Percentiles rank a stretch among this genome's conserved stretches.
Evolutionary conservation across 345 rosid species (phyloP).

Genomic region (Lenwebbia sp.): DNA sequence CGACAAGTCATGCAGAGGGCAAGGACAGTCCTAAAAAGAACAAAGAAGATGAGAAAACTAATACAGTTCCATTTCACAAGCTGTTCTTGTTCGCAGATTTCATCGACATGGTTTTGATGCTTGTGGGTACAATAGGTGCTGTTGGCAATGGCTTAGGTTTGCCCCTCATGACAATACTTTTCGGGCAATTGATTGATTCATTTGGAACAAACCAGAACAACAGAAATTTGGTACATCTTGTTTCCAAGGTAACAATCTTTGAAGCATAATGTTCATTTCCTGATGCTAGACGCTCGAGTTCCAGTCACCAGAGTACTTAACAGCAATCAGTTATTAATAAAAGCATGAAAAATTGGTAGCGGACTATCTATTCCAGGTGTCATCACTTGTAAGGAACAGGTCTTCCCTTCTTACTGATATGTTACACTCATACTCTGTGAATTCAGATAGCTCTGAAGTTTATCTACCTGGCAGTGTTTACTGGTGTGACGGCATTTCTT

Average conservation of each 20-base stretch:
- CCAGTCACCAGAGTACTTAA: not conserved
- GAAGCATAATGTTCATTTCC: not conserved
- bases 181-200: constrained; percentile 56
- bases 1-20: constrained; percentile 1
- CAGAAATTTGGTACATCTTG: constrained; percentile 15
- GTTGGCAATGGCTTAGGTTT: constrained; percentile 52
- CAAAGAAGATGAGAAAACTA: constrained; percentile 37
- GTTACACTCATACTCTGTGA: not conserved
- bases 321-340: not conserved
- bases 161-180: constrained; percentile 73
- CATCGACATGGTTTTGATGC: constrained; percentile 45
- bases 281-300: not conserved
- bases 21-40: constrained; percentile 9
- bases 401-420: not conserved
- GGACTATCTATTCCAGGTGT: not conserved
- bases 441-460: constrained; percentile 62
- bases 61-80: constrained; percentile 61
- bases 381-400: not conserved
- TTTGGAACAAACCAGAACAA: constrained; percentile 45
- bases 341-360: not conserved
- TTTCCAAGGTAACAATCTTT: constrained; percentile 42
- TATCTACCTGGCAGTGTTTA: constrained; percentile 65
- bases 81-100: constrained; percentile 75
- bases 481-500: constrained; percentile 52
- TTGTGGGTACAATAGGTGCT: constrained; percentile 61